These are phyloP conservation scores for Rhodosporidiobolus sp. DNA, from an alignment of 768 basidiomycete genomes.

Conservation along the genomic window DNA sequence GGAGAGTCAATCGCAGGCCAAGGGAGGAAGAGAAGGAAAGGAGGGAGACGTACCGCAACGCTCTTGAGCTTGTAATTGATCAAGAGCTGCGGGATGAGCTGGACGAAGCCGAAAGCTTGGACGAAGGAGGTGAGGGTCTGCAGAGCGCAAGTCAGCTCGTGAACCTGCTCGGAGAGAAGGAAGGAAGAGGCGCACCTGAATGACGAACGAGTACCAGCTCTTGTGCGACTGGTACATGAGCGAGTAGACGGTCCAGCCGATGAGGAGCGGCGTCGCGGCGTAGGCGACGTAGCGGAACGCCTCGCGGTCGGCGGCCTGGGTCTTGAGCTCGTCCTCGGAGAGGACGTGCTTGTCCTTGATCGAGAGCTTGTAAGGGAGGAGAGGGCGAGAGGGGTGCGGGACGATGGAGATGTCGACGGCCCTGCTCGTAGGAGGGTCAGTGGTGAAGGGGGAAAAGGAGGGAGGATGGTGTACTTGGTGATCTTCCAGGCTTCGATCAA, in stretches of 20 bases:
- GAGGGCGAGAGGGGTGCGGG: constrained; percentile 61
- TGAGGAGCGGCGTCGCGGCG: constrained; percentile 75
- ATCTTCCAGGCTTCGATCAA: constrained; percentile 84
- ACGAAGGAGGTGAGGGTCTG: constrained; percentile 56
- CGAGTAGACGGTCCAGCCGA: constrained; percentile 58
- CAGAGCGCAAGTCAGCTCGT: constrained; percentile 4
- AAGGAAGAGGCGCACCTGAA: constrained; percentile 53
- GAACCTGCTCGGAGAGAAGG: constrained; percentile 52
- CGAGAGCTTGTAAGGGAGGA: constrained; percentile 72
- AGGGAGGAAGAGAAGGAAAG: neutral
- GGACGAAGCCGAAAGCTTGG: constrained; percentile 96
- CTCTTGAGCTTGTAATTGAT: constrained; percentile 85
- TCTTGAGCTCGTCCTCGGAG: constrained; percentile 95
- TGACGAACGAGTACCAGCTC: constrained; percentile 95
- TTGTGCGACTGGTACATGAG: constrained; percentile 51
- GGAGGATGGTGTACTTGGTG: constrained; percentile 45
- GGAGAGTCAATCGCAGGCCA: constrained; percentile 59
- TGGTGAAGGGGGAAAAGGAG: neutral
- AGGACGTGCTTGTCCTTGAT: constrained; percentile 95
- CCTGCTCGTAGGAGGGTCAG: neutral
- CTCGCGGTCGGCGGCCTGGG: constrained; percentile 89
- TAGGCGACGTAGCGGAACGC: constrained; percentile 95
- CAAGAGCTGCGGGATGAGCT: constrained; percentile 54
- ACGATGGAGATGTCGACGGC: constrained; percentile 80
- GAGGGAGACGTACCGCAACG: neutral